Base-by-base conservation (phyloP, 164 flowering plant genomes). In the Chimonanthus praecox region DNA sequence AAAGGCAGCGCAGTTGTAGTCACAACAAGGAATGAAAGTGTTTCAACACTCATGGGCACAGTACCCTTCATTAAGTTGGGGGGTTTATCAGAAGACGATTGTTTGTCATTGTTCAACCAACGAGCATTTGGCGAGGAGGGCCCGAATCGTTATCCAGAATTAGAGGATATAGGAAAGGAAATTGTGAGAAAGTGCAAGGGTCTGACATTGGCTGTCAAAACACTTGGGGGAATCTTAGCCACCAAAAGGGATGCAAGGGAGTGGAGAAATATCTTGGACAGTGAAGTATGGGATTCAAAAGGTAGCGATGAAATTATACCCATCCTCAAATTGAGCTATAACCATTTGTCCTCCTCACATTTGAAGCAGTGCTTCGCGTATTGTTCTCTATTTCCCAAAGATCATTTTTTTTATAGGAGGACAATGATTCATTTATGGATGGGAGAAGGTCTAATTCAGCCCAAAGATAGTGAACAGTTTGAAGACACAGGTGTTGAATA, bases 111-210 rank as follows among this genome's bases (percentile, higher is more conserved):
- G 46, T 63, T 80, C 46, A 43, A 8, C 3, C n/a, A 69, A 5
- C 43, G 58, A 58, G 81, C 76, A 9, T 73, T 75, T 62, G 33
- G 15, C 11, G 7, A 45, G n/a, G n/a, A 43, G 20, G 9, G 10
- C 3, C 21, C 68, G 7, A 10, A 58, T 2, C 48, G 0, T 67
- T 33, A 33, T 33, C 51, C 64, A n/a, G 49, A 63, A 10, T 64
- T 50, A 33, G 62, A 3, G 8, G n/a, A 5, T 10, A 50, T 75
- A 15, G 72, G 69, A 3, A 44, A 13, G 20, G 20, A 69, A 3
- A 49, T 70, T 33, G 77, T 64, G 6, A 15, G 64, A 9, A 75
- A 69, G 21, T 75, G 77, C 45, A 10, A 20, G 20, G 73, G 77
- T 0, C 6, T 11, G 6, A 73, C 77, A 3, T 46, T 75, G 13